Percentiles rank a stretch among this genome's conserved stretches.
These are phyloP conservation scores for Paecilomyces sp. DNA, from an alignment of 2,329 filamentous ascomycete genomes.

Conservation along the genomic window DNA sequence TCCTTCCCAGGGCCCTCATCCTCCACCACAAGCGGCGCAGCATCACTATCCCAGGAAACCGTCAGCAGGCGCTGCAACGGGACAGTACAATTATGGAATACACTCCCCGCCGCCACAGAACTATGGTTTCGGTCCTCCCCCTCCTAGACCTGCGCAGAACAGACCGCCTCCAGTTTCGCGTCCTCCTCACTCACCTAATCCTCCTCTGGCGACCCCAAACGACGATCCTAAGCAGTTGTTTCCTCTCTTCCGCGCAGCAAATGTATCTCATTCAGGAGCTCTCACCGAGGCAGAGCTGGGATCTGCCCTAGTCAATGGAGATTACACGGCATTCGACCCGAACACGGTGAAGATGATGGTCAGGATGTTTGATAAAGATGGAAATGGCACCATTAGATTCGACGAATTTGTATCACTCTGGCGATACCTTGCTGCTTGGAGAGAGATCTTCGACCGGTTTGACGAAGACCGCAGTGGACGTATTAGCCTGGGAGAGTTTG, in stretches of 20 bases:
- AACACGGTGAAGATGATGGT: constrained; percentile 99
- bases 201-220: constrained; percentile 42
- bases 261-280: constrained; percentile 68
- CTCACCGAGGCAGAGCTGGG: constrained; percentile 82
- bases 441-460: constrained; percentile 89
- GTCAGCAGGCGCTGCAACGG: constrained; percentile 31
- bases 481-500: constrained; percentile 81
- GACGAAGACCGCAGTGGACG: constrained; percentile 80
- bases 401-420: constrained; percentile 94
- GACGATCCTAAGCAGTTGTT: constrained; percentile 57
- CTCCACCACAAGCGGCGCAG: constrained; percentile 20
- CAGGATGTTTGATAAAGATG: constrained; percentile 95
- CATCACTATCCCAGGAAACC: constrained; percentile 8
- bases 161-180: constrained; percentile 53
- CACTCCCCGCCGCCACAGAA: constrained; percentile 38
- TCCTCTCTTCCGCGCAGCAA: constrained; percentile 82
- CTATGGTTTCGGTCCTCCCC: constrained; percentile 45
- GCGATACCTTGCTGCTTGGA: constrained; percentile 93
- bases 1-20: constrained; percentile 24
- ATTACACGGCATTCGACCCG: constrained; percentile 88
- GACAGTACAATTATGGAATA: constrained; percentile 35
- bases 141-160: constrained; percentile 44
- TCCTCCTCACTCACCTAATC: constrained; percentile 59
- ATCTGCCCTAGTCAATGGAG: constrained; percentile 87
- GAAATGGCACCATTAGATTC: constrained; percentile 82